A percentile compares a stretch with the other conserved stretches of the same genome.
phyloP scores from a whole-genome alignment of 352 stramenopile species.

The Globisporangium yorkense region DNA sequence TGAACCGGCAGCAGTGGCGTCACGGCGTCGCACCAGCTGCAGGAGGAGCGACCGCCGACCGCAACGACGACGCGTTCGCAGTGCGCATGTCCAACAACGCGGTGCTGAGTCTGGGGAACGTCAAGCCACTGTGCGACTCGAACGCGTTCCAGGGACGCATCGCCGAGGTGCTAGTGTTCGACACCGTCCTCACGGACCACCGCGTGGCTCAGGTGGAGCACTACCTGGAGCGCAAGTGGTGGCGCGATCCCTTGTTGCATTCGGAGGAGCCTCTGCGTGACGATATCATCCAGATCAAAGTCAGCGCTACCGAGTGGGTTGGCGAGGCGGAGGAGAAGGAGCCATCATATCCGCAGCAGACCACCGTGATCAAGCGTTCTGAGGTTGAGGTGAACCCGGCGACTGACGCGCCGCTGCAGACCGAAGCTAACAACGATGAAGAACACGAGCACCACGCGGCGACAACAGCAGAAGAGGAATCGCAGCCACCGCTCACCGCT shows the following conservation, averaged over 20 bases:
- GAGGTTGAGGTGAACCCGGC: neutral
- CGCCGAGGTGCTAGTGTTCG: constrained; percentile 49
- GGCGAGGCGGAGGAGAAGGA: neutral
- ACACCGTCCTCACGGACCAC: constrained; percentile 29
- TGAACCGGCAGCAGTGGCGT: constrained; percentile 25
- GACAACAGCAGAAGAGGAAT: neutral
- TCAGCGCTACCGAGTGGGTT: neutral
- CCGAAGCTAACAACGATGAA: neutral
- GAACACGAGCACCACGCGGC: neutral
- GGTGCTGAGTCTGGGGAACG: constrained; percentile 46
- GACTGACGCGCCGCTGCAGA: too few relatives aligned
- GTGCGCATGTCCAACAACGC: constrained; percentile 39
- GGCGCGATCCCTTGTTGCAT: constrained; percentile 17
- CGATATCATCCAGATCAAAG: neutral
- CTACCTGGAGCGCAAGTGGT: constrained; percentile 56
- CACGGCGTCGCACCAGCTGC: neutral
- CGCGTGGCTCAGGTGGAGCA: constrained; percentile 24
- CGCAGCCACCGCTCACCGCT: too few relatives aligned
- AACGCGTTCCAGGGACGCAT: constrained; percentile 56
- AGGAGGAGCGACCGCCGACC: constrained; percentile 3
- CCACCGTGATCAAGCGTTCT: too few relatives aligned
- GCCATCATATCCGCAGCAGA: neutral
- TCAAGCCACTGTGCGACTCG: constrained; percentile 41
- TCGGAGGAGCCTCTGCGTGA: neutral
- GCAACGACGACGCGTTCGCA: constrained; percentile 14